Evolutionary conservation across 2,329 filamentous ascomycete species (phyloP).

Genomic region (Aspergillus spinulosporus): DNA sequence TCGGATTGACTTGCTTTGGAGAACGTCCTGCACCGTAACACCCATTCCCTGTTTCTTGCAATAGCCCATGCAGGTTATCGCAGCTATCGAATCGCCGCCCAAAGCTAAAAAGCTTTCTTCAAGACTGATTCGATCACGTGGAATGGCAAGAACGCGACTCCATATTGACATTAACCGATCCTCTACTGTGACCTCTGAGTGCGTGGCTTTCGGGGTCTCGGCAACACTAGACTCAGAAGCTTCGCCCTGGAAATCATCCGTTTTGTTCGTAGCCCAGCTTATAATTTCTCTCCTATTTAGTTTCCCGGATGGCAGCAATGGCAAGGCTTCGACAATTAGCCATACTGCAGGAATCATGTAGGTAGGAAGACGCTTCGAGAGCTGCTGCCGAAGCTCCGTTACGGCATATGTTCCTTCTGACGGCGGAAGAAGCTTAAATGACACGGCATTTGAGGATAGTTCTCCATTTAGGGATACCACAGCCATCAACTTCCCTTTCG

Average conservation of each 20-base stretch:
- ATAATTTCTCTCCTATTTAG: constrained; percentile 43
- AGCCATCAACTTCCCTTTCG: constrained; percentile 34
- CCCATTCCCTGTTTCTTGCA: constrained; percentile 49
- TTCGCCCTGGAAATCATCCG: constrained; percentile 29
- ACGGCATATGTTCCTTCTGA: constrained; percentile 25
- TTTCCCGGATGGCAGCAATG: constrained; percentile 49
- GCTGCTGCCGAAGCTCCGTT: constrained; percentile 30
- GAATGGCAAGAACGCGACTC: constrained; percentile 43
- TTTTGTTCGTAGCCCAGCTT: constrained; percentile 34
- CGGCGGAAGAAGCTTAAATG: constrained; percentile 30
- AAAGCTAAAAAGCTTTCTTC: constrained; percentile 46
- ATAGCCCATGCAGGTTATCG: constrained; percentile 51
- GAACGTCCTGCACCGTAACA: constrained; percentile 50
- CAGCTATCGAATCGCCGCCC: constrained; percentile 53
- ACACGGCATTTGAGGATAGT: constrained; percentile 19
- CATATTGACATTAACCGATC: constrained; percentile 35
- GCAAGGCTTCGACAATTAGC: constrained; percentile 48
- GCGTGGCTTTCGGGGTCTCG: constrained; percentile 4
- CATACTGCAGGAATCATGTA: constrained; percentile 52
- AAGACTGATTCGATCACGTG: constrained; percentile 33
- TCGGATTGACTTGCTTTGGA: constrained; percentile 50
- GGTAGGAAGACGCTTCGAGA: constrained; percentile 41
- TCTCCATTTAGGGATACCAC: constrained; percentile 32
- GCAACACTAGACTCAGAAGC: background rate
- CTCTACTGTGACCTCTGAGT: constrained; percentile 31